Base-by-base conservation (phyloP, 225 moss, liverwort and hornwort genomes). In the Pleurozium schreberi region DNA sequence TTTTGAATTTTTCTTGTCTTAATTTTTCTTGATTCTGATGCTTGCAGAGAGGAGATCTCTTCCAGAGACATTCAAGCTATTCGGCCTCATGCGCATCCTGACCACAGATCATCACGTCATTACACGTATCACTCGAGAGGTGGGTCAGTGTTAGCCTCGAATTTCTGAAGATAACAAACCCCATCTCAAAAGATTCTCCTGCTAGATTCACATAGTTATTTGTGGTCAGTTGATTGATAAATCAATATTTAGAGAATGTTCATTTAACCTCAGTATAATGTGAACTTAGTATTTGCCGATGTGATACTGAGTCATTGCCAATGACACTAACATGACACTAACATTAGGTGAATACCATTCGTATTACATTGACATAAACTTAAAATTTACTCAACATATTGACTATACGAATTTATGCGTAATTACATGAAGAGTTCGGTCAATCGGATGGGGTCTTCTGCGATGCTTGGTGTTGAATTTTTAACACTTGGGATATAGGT, bases 41-140 rank as follows among this genome's bases (percentile, higher is more conserved):
- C 68, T 52, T 77, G 58, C 91, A 95, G 95, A 93, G 67, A 91
- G 90, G 81, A 93, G 96, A 50, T 93, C 98, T 28, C 90, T 98
- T 87, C 85, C 93, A 14, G 96, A 96, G 77, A 96, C 96, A 73
- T 98, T 98, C 93, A 93, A 92, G 83, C 91, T 98, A 17, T 98
- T 98, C 57, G 92, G 91, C 86, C 83, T 95, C 91, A 95, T 98
- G 87, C 96, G 96, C 89, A 87, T 91, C 43, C 71, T 98, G 45
- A 96, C 96, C 58, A 96, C 96, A 64, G 93, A 95, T 69, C 96
- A 96, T 89, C 91, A 91, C 74, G 93, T 92, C 65, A 94, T 96
- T 70, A 94, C 94, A 69, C 94, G 98, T 67, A 92, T 96, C 80
- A 95, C 98, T 71, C 93, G 92, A 87, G 98, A 98, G 95, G 97